Conservation (phyloP, 257 asterid genomes). For the Solanum bulbocastanum region DNA sequence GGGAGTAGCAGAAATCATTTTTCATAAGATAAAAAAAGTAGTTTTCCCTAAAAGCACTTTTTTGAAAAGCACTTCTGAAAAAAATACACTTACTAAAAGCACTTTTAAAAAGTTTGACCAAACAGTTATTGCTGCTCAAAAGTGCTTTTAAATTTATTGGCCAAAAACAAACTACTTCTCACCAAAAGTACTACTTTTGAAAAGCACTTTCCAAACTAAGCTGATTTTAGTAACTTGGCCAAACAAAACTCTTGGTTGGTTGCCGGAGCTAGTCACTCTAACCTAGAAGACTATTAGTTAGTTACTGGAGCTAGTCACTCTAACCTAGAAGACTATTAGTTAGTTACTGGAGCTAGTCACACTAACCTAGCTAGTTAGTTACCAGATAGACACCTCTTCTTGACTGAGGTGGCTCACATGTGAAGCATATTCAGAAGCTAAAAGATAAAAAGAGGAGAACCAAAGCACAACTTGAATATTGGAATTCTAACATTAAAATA, state of each 20-base stretch:
- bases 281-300: neutral
- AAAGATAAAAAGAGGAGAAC: neutral
- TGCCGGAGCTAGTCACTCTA: neutral
- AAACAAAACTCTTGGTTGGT: neutral
- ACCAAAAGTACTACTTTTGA: neutral
- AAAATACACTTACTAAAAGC: neutral
- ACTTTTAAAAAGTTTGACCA: neutral
- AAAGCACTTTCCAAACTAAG: neutral
- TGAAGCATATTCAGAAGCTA: neutral
- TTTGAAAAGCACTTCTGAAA: neutral
- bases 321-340: neutral
- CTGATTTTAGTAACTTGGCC: neutral
- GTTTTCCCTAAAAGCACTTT: neutral
- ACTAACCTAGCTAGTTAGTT: neutral
- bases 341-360: neutral
- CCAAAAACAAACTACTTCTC: neutral
- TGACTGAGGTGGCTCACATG: neutral
- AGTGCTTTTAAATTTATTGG: neutral
- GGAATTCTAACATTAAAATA: neutral
- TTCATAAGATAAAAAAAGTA: neutral
- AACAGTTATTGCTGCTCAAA: neutral
- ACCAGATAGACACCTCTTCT: neutral
- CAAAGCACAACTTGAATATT: neutral
- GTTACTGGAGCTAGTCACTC: neutral
- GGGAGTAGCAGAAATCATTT: neutral